Base-by-base conservation (phyloP, 768 basidiomycete genomes). In the Trametes coccinea region DNA sequence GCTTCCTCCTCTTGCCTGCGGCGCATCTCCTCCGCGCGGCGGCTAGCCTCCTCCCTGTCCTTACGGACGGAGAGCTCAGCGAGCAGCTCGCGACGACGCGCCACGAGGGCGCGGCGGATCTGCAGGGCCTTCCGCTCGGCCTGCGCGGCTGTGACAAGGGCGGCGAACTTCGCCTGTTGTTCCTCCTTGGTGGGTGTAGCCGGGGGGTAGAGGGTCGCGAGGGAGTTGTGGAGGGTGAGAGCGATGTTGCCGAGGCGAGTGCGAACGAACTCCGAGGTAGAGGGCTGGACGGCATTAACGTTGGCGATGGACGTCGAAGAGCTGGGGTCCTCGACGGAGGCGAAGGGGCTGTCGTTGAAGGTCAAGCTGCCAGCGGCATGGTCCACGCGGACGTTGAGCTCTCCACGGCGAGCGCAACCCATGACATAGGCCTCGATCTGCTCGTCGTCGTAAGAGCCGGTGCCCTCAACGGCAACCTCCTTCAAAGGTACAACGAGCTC, bases 361-460 rank as follows among this genome's bases (percentile, higher is more conserved):
- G 85, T 81, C 74, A 98, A 87, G 61, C 86, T 87, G 16, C 93
- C 91, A 3, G 82, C 84, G 33, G 89, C 87, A 72, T 99, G 96
- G 74, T 98, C 93, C 47, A 98, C 85, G 14, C 87, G 86, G 64
- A 97, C 88, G 67, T 78, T 82, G 51, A 98, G 83, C 73, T 97
- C 94, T 41, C 93, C 92, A 7, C 89, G 85, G 49, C 89, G 85
- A 46, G 93, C 92, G 60, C 93, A 93, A 39, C 89, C 88, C 91
- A 97, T 96, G 64, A 98, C 78, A 75, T 96, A 98, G 4, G 90
- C 89, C 75, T 98, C 94, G 65, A 89, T 79, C 71, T 89, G 87
- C 62, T 89, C 86, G n/a, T 85, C 83, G 61, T 89, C 86, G 74
- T 86, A 90, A 43, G 71, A 68, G 33, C 59, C 67, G 16, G 79